These are phyloP conservation scores for Pythium monospermum DNA, from an alignment of 352 stramenopile genomes.

Conservation along the genomic window DNA sequence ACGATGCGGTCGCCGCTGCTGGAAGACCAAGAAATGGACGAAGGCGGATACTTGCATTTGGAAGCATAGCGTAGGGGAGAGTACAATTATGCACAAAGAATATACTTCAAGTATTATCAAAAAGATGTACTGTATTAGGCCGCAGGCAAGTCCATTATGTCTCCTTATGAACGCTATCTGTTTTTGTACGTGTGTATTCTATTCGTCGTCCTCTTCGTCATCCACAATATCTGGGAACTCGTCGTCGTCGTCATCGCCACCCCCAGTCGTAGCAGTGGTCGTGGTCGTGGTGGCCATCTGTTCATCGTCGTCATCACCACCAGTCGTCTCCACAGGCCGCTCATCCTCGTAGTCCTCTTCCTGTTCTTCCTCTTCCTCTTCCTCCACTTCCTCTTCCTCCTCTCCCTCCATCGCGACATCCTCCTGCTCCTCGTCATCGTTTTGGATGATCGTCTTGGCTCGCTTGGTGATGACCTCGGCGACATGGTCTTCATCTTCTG, in stretches of 20 bases:
- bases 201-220: constrained; percentile 58
- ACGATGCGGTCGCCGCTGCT: constrained; percentile 64
- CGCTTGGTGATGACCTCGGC: constrained; percentile 10
- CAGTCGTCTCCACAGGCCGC: constrained; percentile 9
- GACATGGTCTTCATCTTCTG: constrained; percentile 4
- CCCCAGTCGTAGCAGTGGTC: not conserved
- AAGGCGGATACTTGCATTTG: constrained; percentile 43
- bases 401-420: constrained; percentile 24
- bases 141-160: not conserved
- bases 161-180: not conserved
- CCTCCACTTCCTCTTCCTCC: constrained; percentile 19
- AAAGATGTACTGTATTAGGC: too few relatives aligned
- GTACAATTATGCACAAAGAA: too few relatives aligned
- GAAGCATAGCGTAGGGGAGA: constrained; percentile 24
- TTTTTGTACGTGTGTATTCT: constrained; percentile 2
- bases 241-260: constrained; percentile 44
- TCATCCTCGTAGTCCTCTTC: constrained; percentile 30
- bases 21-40: constrained; percentile 36
- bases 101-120: too few relatives aligned
- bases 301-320: constrained; percentile 18
- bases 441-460: constrained; percentile 28
- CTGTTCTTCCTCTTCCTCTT: constrained; percentile 14
- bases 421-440: constrained; percentile 26
- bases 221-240: constrained; percentile 83
- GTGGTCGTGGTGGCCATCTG: constrained; percentile 17